These are phyloP conservation scores for Linum usitatissimum DNA, from an alignment of 345 rosid genomes.

Conservation along the genomic window DNA sequence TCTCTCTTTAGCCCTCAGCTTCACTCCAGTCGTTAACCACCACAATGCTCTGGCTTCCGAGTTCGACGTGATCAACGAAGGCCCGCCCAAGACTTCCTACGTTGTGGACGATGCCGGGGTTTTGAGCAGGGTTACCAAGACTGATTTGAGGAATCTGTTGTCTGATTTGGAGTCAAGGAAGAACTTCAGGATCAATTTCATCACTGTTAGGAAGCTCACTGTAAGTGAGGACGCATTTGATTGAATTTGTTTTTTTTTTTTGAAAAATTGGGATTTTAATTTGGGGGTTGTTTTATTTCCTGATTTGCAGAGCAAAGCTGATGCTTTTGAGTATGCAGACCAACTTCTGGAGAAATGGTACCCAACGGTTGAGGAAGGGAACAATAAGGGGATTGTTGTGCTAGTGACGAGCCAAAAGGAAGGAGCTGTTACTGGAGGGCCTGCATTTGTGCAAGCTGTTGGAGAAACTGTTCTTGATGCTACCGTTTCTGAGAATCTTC, in stretches of 20 bases:
- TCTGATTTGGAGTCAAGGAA: constrained; percentile 91
- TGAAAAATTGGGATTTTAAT: neutral
- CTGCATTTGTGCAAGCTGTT: constrained; percentile 74
- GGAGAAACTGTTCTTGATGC: constrained; percentile 85
- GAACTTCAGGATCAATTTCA: constrained; percentile 55
- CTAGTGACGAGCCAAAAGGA: constrained; percentile 90
- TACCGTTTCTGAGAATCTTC: constrained; percentile 85
- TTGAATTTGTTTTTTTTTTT: neutral
- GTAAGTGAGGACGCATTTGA: constrained; percentile 29
- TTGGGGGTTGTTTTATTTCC: constrained; percentile 3
- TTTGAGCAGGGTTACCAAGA: constrained; percentile 75
- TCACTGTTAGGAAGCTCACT: constrained; percentile 89
- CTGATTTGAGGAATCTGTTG: constrained; percentile 70
- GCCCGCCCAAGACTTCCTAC: constrained; percentile 77
- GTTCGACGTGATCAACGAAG: constrained; percentile 72
- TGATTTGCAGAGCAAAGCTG: constrained; percentile 85
- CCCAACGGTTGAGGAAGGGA: constrained; percentile 83
- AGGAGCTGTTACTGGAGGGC: constrained; percentile 97
- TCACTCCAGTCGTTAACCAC: constrained; percentile 37
- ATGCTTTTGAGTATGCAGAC: constrained; percentile 98
- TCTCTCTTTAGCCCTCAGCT: constrained; percentile 64
- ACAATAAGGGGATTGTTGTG: constrained; percentile 80
- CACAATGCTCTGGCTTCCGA: constrained; percentile 73
- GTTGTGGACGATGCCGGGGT: constrained; percentile 90
- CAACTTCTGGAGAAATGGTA: constrained; percentile 92